Conservation (phyloP, 352 stramenopile genomes). For the Saprolegnia diclina region DNA sequence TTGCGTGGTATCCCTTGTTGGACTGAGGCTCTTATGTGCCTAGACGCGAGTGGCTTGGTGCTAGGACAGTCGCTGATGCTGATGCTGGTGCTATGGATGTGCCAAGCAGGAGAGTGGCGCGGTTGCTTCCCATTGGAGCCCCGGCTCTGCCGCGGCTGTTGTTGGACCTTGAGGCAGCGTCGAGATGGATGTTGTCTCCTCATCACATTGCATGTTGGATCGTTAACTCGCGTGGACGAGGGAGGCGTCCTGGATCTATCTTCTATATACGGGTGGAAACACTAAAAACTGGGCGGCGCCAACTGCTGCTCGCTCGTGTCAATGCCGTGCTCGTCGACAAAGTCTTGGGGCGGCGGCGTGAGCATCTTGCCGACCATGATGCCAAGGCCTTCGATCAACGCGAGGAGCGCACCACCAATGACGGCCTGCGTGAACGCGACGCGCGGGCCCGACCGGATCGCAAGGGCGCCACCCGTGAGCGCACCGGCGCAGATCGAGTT, state of each 20-base stretch:
- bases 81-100: no score
- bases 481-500: constrained; percentile 98
- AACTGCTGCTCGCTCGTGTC: constrained; percentile 81
- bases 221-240: not conserved
- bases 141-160: no score
- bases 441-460: constrained; percentile 90
- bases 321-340: constrained; percentile 45
- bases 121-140: no score
- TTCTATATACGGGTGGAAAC: constrained; percentile 7
- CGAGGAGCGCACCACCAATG: constrained; percentile 93
- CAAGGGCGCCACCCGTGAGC: constrained; percentile 94
- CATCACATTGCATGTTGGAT: no score
- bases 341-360: constrained; percentile 47
- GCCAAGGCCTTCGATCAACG: constrained; percentile 95
- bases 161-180: no score
- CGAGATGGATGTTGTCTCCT: no score
- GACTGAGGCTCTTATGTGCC: no score
- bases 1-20: no score
- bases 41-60: no score
- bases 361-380: constrained; percentile 93
- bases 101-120: no score
- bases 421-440: constrained; percentile 90
- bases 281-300: constrained; percentile 49
- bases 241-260: constrained; percentile 15
- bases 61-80: no score